These are phyloP conservation scores for Paecilomyces niveus DNA, from an alignment of 2,329 filamentous ascomycete genomes.

Conservation along the genomic window DNA sequence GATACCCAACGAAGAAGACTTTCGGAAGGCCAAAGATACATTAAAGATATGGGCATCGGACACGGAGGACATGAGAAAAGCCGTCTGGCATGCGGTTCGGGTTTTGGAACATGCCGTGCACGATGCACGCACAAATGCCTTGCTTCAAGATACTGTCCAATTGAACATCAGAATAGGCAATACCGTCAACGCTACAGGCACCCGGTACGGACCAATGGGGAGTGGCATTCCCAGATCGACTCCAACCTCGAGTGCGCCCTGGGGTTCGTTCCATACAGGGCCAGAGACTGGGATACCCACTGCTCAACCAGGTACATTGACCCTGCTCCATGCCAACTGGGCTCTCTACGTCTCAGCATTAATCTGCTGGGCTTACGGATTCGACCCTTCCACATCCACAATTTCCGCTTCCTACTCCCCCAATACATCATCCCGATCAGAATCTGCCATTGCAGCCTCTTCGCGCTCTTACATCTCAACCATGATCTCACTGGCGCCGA, in stretches of 20 bases:
- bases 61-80: constrained; percentile 17
- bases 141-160: background rate
- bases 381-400: constrained; percentile 2
- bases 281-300: background rate
- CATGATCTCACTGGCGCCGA: constrained; percentile 11
- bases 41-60: constrained; percentile 22
- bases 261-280: background rate
- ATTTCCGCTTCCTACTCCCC: background rate
- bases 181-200: background rate
- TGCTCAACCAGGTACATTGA: constrained; percentile 6
- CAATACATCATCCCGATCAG: background rate
- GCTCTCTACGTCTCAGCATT: constrained; percentile 24
- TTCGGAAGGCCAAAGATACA: constrained; percentile 19
- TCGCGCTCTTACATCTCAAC: constrained; percentile 14
- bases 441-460: background rate
- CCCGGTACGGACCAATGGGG: background rate
- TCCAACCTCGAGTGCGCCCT: background rate
- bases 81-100: constrained; percentile 25
- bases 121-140: background rate
- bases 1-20: constrained; percentile 23
- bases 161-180: background rate
- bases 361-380: constrained; percentile 28
- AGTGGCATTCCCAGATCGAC: background rate
- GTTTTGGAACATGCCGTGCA: constrained; percentile 12
- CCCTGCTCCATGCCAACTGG: constrained; percentile 28